Evolutionary conservation across 2,329 filamentous ascomycete species (phyloP), one percentile per base, ranked within the genome.

Genomic region (Diaporthe destruens): DNA sequence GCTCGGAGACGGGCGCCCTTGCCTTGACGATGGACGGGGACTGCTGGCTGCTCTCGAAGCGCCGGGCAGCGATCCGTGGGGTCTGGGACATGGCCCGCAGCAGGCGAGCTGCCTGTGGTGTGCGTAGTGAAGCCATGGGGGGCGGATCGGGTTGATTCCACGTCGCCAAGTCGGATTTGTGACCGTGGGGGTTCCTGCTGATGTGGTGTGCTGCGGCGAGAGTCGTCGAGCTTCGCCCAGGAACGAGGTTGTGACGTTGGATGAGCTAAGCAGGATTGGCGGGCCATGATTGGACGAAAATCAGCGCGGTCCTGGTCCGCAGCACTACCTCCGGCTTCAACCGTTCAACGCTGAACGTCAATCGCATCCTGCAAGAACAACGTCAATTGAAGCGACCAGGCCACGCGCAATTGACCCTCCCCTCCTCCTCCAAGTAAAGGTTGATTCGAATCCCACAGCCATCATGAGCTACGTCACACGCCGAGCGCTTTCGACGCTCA

Each of bases 401-500:
- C 65, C 79, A 81, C 82, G 81, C 75, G 76, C 78, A 79, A 80
- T 81, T 81, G 79, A 77, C 71, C 77, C 77, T 36, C 29, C 72
- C 53, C 57, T 66, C 25, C 49, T 44, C 25, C 53, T 66, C 34
- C 12, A 49, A 42, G 47, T 25, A 9, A 34, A 56, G 65, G 66
- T 67, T 47, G 44, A 61, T 18, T 72, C 74, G 47, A 69, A 69
- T 73, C 78, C 76, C 75, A 77, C 80, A 80, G 81, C 84, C 89
- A 94, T 87, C 86, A 98, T 98, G 95, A 98, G 94, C 90, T 96
- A 92, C 91, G 89, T 97, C 82, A 90, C 92, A 82, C 94, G 93
- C 87, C 92, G 95, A 87, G 93, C 91, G 89, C 93, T 98, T 83
- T 98, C 96, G 84, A 98, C 97, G 89, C 93, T 99, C 85, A 98